Conservation (phyloP, 441 rosid genomes). For the Pelargonium exstipulatum region DNA sequence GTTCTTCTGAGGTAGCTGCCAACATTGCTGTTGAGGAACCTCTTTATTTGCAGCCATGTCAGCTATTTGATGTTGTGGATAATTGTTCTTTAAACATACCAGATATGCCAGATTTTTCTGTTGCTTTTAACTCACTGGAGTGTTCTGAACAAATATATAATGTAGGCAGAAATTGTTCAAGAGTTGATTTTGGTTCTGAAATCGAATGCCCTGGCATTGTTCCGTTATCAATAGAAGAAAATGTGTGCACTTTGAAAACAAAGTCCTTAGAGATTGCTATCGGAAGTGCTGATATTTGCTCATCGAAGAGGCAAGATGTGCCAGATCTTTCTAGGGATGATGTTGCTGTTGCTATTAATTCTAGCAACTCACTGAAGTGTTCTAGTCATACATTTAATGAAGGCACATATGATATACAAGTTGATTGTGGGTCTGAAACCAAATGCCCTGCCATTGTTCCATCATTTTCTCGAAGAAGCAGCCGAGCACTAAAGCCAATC, state of each 20-base stretch:
- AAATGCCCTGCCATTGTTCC: slow-evolving; percentile 27
- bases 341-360: slow-evolving; percentile 24
- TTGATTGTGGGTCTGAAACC: slow-evolving; percentile 40
- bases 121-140: slow-evolving; percentile 2
- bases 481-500: slow-evolving; percentile 37
- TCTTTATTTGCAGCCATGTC: not conserved
- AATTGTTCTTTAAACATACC: not conserved
- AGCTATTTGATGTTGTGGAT: not conserved
- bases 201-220: not conserved
- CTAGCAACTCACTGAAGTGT: slow-evolving; percentile 32
- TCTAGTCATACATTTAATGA: slow-evolving; percentile 30
- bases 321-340: slow-evolving; percentile 29
- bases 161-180: not conserved
- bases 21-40: slow-evolving; percentile 3
- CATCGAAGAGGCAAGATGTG: slow-evolving; percentile 28
- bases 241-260: slow-evolving; percentile 24
- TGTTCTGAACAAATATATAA: slow-evolving; percentile 1
- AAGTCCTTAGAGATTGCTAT: slow-evolving; percentile 25
- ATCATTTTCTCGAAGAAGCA: slow-evolving; percentile 43
- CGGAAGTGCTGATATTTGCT: slow-evolving; percentile 23
- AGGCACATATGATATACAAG: slow-evolving; percentile 34
- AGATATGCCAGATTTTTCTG: not conserved
- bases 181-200: not conserved
- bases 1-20: not conserved
- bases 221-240: slow-evolving; percentile 17